Base-by-base conservation (phyloP, 1,139 yeast genomes). In the Candida sojae region DNA sequence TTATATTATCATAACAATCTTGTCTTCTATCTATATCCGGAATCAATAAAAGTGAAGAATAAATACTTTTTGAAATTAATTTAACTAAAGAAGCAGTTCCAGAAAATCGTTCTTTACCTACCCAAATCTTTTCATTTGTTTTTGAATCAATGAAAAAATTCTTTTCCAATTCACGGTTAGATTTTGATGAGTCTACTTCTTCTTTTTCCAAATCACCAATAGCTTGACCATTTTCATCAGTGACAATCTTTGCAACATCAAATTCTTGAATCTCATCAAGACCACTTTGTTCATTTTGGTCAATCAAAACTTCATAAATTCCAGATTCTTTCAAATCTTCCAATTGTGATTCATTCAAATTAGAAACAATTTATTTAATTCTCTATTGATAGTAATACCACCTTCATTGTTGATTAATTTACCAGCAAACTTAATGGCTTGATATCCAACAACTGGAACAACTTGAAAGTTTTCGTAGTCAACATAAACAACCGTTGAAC, bases 181-280 rank as follows among this genome's bases (percentile, higher is more conserved):
- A 76, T 53, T 78, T 80, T n/a, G 39, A 10, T 3, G 39, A 26
- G 9, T 33, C 43, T 56, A 32, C 55, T 29, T 65, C 34, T 26
- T 37, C 23, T 7, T 71, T 44, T 63, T 70, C 13, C 62, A 12
- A 32, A 8, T 29, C 41, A 38, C 6, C 21, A 28, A n/a, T 6
- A 28, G n/a, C 63, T 12, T 57, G 61, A 23, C 58, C 58, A 33
- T 62, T 61, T 25, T 44, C 42, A 66, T 62, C 84, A 0, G 96
- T 82, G 7, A 93, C 96, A 57, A 91, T 83, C 38, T 90, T 90
- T 1, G 97, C 97, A 43, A 93, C 92, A 64, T 93, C 97, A 45
- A 90, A 77, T 3, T 84, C 82, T 42, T 89, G 93, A 47, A 79
- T 64, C 48, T 75, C 84, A 33, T 77, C 78, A 51, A 73, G 62